Evolutionary conservation across 768 basidiomycete species (phyloP), one percentile per base, ranked within the genome.

Genomic region (Galerina sulciceps): DNA sequence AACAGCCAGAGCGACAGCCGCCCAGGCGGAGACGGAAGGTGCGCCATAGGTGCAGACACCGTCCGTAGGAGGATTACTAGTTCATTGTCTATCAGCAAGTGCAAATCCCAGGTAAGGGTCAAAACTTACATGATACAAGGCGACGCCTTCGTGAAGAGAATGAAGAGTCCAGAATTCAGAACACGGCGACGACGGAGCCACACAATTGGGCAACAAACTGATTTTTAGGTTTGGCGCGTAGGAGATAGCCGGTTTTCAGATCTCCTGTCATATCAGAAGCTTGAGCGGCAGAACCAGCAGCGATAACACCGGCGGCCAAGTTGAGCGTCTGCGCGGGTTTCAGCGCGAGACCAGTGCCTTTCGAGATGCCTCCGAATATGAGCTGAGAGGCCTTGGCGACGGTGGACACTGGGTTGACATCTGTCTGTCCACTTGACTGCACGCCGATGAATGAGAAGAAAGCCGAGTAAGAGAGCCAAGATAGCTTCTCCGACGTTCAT

Each of bases 391-490:
- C 84, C 72, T 85, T 85, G 36, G 82, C 84, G 47, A 86, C 82
- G 35, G 84, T 82, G 6, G 82, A 79, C 46, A 87, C 79, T 10
- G 85, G 86, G 66, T 86, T 86, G 67, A 88, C 78, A 58, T 86
- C 85, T 5, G 85, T 88, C 58, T 79, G 73, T 20, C 87, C 85
- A 34, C 81, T 65, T 48, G 81, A 84, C 67, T 87, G 85, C 9
- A 85, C 85, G 41, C 82, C 86, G 62, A 88, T 83, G 73, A 89
- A 87, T 31, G 85, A 85, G 74, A 88, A 89, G 41, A 87, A 87
- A 88, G 34, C 83, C 82, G 41, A 87, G 78, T 57, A 88, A 20
- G 46, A 88, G 80, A 9, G 85, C 71, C 44, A 87, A 79, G 66
- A 87, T 71, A 26, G 79, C 81, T 51, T 84, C 82, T 31, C 85